Evolutionary conservation across 106 monocot species (phyloP).

Genomic region (Dendrobium officinale): DNA sequence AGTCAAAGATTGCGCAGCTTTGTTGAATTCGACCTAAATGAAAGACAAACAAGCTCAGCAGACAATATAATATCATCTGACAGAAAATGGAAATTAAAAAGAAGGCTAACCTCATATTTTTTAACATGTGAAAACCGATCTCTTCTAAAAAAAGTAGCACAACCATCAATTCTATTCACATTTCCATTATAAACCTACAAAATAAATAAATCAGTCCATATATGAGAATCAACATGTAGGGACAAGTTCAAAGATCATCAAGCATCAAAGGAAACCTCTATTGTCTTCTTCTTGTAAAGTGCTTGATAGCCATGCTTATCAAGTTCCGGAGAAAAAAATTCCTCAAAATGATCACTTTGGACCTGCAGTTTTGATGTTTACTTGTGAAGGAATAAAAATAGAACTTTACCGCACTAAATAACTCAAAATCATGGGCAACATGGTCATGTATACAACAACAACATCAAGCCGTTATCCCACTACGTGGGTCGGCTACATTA

Average conservation of each 20-base stretch:
- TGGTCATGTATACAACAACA: background rate
- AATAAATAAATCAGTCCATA: background rate
- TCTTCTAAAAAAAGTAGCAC: conserved; percentile 92
- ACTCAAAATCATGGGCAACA: background rate
- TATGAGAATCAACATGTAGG: background rate
- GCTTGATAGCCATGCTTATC: conserved; percentile 97
- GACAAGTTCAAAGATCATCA: background rate
- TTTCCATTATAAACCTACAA: conserved; percentile 60
- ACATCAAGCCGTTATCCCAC: too few species aligned
- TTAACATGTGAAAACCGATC: conserved; percentile 89
- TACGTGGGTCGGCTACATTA: too few species aligned
- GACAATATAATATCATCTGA: background rate
- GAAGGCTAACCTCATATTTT: conserved; percentile 80
- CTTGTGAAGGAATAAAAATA: background rate
- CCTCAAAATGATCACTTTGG: conserved; percentile 85
- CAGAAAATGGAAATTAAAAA: background rate
- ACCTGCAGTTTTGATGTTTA: conserved; percentile 39
- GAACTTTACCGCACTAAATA: background rate
- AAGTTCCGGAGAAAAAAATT: conserved; percentile 96
- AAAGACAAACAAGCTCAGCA: conserved; percentile 8
- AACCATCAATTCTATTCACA: conserved; percentile 71
- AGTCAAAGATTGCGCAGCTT: conserved; percentile 88
- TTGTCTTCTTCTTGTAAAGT: conserved; percentile 84
- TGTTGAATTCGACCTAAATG: conserved; percentile 89
- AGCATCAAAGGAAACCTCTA: conserved; percentile 38